Evolutionary conservation across 2,329 filamentous ascomycete genomes (phyloP).

Genomic region (Lasiodiplodia sp.): DNA sequence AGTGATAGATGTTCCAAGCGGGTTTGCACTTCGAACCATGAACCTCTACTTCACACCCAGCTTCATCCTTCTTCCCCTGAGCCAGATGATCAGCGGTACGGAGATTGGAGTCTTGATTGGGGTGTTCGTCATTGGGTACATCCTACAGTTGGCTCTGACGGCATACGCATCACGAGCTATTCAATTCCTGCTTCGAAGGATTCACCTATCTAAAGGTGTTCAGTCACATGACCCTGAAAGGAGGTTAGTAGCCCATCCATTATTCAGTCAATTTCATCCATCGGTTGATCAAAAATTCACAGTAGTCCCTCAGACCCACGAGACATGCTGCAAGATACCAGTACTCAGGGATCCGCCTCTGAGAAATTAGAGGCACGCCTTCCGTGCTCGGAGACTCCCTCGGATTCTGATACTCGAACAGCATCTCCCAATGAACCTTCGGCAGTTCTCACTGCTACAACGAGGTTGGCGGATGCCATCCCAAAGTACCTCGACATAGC

Average conservation of each 20-base stretch:
- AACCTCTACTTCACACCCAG: slow-evolving; percentile 66
- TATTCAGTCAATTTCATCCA: no score
- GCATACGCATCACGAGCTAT: neutral
- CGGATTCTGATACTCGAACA: neutral
- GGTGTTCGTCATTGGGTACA: slow-evolving; percentile 63
- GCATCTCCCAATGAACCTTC: slow-evolving; percentile 38
- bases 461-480: slow-evolving; percentile 59
- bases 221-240: no score
- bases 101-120: slow-evolving; percentile 67
- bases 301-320: no score
- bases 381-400: neutral
- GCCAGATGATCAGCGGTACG: slow-evolving; percentile 59
- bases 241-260: no score
- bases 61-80: slow-evolving; percentile 66
- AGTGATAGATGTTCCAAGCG: slow-evolving; percentile 63
- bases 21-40: slow-evolving; percentile 66
- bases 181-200: neutral
- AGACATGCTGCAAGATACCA: neutral
- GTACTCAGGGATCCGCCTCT: neutral
- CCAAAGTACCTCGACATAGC: slow-evolving; percentile 56
- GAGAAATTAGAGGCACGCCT: neutral
- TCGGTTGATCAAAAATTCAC: no score
- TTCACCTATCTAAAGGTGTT: no score
- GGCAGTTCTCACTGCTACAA: slow-evolving; percentile 32
- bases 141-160: slow-evolving; percentile 39